Evolutionary conservation across 768 basidiomycete species (phyloP).

Genomic region (Boletus insuetus): DNA sequence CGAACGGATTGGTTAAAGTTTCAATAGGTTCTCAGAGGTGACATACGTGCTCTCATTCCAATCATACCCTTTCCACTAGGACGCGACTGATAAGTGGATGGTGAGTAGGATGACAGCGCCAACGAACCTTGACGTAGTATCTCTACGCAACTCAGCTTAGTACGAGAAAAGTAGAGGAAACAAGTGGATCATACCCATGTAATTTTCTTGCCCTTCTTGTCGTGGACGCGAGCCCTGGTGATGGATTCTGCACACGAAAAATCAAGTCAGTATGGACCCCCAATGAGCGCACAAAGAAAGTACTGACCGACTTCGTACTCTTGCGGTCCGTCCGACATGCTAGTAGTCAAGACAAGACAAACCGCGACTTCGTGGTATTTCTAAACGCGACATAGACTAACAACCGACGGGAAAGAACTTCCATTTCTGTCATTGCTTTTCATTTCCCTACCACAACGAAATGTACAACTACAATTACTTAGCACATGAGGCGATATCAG

Average conservation of each 20-base stretch:
- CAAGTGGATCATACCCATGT: slow-evolving; percentile 45
- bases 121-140: slow-evolving; percentile 57
- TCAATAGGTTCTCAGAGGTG: background rate
- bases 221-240: slow-evolving; percentile 48
- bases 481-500: background rate
- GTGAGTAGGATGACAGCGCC: background rate
- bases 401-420: slow-evolving; percentile 14
- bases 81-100: slow-evolving; percentile 3
- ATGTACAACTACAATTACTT: slow-evolving; percentile 12
- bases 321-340: slow-evolving; percentile 35
- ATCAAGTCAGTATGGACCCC: background rate
- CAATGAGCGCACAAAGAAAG: background rate
- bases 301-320: slow-evolving; percentile 71
- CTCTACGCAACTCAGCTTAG: slow-evolving; percentile 37
- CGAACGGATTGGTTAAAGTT: slow-evolving; percentile 5
- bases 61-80: slow-evolving; percentile 61
- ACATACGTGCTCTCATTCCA: slow-evolving; percentile 59
- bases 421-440: slow-evolving; percentile 7
- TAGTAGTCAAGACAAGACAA: slow-evolving; percentile 13
- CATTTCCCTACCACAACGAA: no score
- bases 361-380: background rate
- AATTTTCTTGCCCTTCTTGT: slow-evolving; percentile 43
- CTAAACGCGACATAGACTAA: background rate
- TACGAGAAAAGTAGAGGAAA: slow-evolving; percentile 1
- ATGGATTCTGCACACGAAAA: slow-evolving; percentile 44